Evolutionary conservation across 805 yeast species (phyloP).

Genomic region (Myxozyma monticola): DNA sequence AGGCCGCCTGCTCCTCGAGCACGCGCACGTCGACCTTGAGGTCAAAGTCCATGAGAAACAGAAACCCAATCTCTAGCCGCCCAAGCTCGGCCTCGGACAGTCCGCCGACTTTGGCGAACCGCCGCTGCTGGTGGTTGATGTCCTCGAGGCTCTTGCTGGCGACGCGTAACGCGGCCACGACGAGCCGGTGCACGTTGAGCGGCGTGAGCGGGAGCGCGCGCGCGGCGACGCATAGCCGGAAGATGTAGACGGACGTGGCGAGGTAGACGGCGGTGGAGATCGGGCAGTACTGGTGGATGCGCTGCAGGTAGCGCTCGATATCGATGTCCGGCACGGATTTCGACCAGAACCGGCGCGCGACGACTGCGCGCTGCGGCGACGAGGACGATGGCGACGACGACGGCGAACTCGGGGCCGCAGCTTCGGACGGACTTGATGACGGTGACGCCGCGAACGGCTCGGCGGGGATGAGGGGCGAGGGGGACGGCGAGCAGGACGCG

Average conservation of each 20-base stretch:
- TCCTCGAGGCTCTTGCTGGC: conserved; percentile 54
- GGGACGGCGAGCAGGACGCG: conserved; percentile 6
- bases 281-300: conserved; percentile 44
- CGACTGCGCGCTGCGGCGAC: conserved; percentile 22
- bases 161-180: conserved; percentile 47
- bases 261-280: conserved; percentile 43
- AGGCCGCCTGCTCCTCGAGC: conserved; percentile 39
- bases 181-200: conserved; percentile 46
- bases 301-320: conserved; percentile 37
- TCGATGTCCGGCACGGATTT: conserved; percentile 38
- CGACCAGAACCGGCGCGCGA: conserved; percentile 39
- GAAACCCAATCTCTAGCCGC: conserved; percentile 51
- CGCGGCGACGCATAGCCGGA: conserved; percentile 37
- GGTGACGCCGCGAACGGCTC: not conserved
- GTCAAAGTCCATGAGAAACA: conserved; percentile 52
- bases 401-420: conserved; percentile 1
- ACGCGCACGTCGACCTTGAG: conserved; percentile 45
- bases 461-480: conserved; percentile 4
- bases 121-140: conserved; percentile 46
- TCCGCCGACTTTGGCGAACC: conserved; percentile 52
- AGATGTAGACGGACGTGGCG: conserved; percentile 41
- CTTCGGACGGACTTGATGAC: not conserved
- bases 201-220: conserved; percentile 40
- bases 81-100: conserved; percentile 47
- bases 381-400: conserved; percentile 6